These are phyloP conservation scores for Priceomyces haplophilus DNA, from an alignment of 805 yeast genomes.

Conservation along the genomic window DNA sequence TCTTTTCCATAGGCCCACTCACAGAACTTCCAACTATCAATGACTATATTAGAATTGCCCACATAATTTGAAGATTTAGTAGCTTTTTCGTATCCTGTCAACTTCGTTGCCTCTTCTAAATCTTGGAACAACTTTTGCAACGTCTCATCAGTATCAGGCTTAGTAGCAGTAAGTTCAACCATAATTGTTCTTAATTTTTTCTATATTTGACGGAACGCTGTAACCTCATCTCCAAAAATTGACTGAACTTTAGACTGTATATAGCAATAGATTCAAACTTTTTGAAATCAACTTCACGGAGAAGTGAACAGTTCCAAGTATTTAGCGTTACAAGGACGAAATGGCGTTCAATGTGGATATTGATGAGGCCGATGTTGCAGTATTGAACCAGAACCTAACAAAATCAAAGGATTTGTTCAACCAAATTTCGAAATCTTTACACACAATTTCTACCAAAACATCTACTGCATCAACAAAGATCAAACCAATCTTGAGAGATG, in stretches of 20 bases:
- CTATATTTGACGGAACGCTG: too few species aligned
- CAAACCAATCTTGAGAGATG: slow-evolving; percentile 67
- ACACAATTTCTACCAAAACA: slow-evolving; percentile 51
- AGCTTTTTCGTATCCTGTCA: slow-evolving; percentile 21
- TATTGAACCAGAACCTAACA: slow-evolving; percentile 68
- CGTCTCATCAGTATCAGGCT: slow-evolving; percentile 13
- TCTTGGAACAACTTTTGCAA: slow-evolving; percentile 16
- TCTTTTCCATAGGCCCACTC: slow-evolving; percentile 81
- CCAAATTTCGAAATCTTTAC: slow-evolving; percentile 54
- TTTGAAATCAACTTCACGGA: slow-evolving; percentile 1
- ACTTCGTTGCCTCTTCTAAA: slow-evolving; percentile 17
- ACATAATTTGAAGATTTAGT: slow-evolving; percentile 13
- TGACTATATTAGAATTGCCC: slow-evolving; percentile 4
- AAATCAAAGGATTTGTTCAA: slow-evolving; percentile 55
- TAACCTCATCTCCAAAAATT: too few species aligned
- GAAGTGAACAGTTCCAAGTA: not conserved
- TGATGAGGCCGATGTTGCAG: slow-evolving; percentile 81
- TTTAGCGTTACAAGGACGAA: not conserved
- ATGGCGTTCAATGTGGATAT: slow-evolving; percentile 42
- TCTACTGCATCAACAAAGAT: slow-evolving; percentile 58
- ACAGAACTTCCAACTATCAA: slow-evolving; percentile 70
- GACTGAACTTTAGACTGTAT: too few species aligned
- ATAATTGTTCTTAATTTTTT: not conserved
- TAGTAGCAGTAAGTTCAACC: not conserved
- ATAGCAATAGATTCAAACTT: too few species aligned